Base-by-base conservation (phyloP, 2,329 filamentous ascomycete genomes). In the Fusarium hostae region DNA sequence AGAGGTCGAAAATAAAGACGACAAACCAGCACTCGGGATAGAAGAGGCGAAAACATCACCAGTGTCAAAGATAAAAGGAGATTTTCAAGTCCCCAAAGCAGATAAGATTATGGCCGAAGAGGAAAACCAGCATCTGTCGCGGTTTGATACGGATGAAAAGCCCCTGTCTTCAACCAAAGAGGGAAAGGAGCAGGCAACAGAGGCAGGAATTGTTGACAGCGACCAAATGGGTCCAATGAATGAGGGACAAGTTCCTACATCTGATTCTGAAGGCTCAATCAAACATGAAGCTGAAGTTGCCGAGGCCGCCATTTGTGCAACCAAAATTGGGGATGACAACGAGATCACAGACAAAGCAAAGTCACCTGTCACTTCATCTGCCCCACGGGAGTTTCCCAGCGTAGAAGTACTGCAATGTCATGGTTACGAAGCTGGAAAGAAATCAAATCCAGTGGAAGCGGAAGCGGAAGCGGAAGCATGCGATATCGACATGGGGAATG, bases 401-500 rank as follows among this genome's bases (percentile, higher is more conserved):
- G 39, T 39, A 37, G 64, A 60, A 32, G 47, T 45, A 43, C 44
- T 35, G 30, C n/a, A 54, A 41, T 41, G 44, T 34, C 39, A 43
- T 41, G 43, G 20, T 34, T 35, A 58, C 28, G 52, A 52, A 41
- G 43, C 40, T 35, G 48, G 28, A 39, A 20, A 51, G 30, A 24
- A 56, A 43, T 30, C 64, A 43, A 43, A 32, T 45, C 34, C 37
- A 20, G 43, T 48, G 15, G 52, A 54, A 30, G 30, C 40, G 26
- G 26, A 26, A 30, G 30, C 40, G 26, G 26, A 26, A 26, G 26
- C 26, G 47, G 34, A 54, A 47, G 57, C 62, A 58, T 50, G n/a
- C 58, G 61, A 76, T 20, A 18, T 63, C 30, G 55, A 68, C 16
- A 51, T 57, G 52, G 40, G 48, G 9, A 45, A 56, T 44, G 40